Base-by-base conservation (phyloP, 1,139 yeast species). In the Kodamaea plutei region DNA sequence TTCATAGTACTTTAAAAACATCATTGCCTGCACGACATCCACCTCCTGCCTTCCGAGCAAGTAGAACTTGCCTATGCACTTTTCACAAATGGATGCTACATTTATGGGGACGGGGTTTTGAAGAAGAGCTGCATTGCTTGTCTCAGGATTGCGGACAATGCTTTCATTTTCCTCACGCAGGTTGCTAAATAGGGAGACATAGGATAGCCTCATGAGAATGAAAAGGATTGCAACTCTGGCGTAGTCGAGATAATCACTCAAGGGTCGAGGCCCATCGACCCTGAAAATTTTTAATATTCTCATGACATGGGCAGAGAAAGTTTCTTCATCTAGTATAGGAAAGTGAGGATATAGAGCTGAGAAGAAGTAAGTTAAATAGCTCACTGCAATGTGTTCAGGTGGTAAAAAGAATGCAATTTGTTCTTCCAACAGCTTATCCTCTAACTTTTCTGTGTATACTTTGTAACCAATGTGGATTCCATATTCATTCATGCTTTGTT, bases 1-100 rank as follows among this genome's bases (percentile, higher is more conserved):
- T 11, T 48, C 50, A 34, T 59, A 59, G 2, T 54, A 37, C 19
- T 61, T 48, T 12, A 46, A 34, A 28, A 53, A 35, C 8, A 48
- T 27, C 3, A 43, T 40, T 12, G 50, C 47, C 26, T 51, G 56
- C 10, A 49, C 38, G 3, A 43, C 47, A 5, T 30, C 29, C 8
- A 51, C 17, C n/a, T 43, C 40, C 29, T 32, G 46, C 28, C 29
- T 40, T 22, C 23, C 33, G 23, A 34, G 33, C 24, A 25, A 35
- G 8, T 43, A 37, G 20, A 37, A 40, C 12, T 36, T 39, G 23
- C 20, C 27, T 10, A 49, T 30, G 26, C 53, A 48, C 25, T 38
- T 39, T 14, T 47, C 44, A 8, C 52, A 44, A n/a, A 49, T 35
- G 2, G 34, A 36, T 2, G 42, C 29, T 5, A 35, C 40, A 19